Evolutionary conservation across 352 stramenopile genomes (phyloP), one percentile per base, ranked within the genome.

Genomic region (Pythium catenulatum): DNA sequence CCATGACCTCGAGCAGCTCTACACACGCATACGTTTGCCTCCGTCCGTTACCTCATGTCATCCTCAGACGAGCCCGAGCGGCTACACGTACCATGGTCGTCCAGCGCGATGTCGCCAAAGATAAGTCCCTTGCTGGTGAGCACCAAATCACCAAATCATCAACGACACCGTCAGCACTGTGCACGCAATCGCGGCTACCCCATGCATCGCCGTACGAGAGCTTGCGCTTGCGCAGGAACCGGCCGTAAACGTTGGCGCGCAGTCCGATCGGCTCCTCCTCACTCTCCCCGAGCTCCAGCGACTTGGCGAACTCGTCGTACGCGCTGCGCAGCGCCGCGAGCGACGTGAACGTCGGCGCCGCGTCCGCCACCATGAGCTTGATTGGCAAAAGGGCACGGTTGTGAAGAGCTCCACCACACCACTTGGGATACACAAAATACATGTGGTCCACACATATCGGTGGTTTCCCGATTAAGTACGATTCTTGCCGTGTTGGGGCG

Each of bases 1-100:
- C 94, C 93, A 98, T 98, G 65, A 98, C 88, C 87, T 98, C 94
- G 13, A 98, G 82, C 17, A 97, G 90, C 72, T 90, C 95, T 98
- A 37, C 21, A 17, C 19, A 25, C 21, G 21, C 6, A 13, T 98
- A 37, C 21, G 9, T n/a, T n/a, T n/a, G n/a, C n/a, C n/a, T n/a
- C n/a, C n/a, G n/a, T n/a, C n/a, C n/a, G n/a, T n/a, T n/a, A n/a
- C n/a, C n/a, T n/a, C n/a, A n/a, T n/a, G n/a, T n/a, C n/a, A n/a
- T n/a, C n/a, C n/a, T n/a, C n/a, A n/a, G n/a, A n/a, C n/a, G n/a
- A n/a, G n/a, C n/a, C n/a, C n/a, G n/a, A n/a, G n/a, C n/a, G n/a
- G n/a, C n/a, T n/a, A n/a, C 11, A 68, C 65, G 37, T 61, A 97
- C 94, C 93, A 75, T 87, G 85, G 82, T 97, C 94, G 13, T 89